A percentile compares a stretch with the other conserved stretches of the same genome.
Conservation (phyloP, 768 basidiomycete genomes). For the Boletus rubescentipes region DNA sequence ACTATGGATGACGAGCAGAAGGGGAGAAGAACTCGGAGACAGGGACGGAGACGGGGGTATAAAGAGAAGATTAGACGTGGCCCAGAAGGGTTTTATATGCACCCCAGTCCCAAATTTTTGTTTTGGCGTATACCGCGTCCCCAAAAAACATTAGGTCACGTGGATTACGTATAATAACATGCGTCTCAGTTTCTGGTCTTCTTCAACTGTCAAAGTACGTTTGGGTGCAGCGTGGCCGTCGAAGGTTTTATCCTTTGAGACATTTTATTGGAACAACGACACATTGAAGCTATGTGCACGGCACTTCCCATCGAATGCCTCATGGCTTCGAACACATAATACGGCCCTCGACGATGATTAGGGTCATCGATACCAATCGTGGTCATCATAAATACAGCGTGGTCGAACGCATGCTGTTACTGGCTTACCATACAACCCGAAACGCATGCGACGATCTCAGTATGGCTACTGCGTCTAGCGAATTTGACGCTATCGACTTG, state of each 20-base stretch:
- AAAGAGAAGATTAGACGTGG: conserved; percentile 4
- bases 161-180: conserved; percentile 22
- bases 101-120: conserved; percentile 36
- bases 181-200: conserved; percentile 6
- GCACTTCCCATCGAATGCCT: background rate
- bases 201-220: background rate
- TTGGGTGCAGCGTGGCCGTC: background rate
- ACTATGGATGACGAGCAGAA: conserved; percentile 6
- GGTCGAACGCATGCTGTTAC: conserved; percentile 18
- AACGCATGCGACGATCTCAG: background rate
- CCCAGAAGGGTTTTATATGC: conserved; percentile 19
- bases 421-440: background rate
- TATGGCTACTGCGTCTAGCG: background rate
- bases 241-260: background rate
- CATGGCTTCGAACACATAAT: conserved; percentile 15
- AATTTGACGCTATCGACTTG: background rate
- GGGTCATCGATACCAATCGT: conserved; percentile 30
- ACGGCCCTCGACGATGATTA: conserved; percentile 1
- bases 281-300: background rate
- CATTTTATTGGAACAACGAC: background rate
- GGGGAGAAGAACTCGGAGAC: background rate
- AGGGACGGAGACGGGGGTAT: conserved; percentile 1
- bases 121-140: conserved; percentile 22
- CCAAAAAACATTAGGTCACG: conserved; percentile 32
- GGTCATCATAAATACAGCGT: conserved; percentile 19